phyloP scores from a whole-genome alignment of 441 rosid genomes.

The Syzygium malaccense region DNA sequence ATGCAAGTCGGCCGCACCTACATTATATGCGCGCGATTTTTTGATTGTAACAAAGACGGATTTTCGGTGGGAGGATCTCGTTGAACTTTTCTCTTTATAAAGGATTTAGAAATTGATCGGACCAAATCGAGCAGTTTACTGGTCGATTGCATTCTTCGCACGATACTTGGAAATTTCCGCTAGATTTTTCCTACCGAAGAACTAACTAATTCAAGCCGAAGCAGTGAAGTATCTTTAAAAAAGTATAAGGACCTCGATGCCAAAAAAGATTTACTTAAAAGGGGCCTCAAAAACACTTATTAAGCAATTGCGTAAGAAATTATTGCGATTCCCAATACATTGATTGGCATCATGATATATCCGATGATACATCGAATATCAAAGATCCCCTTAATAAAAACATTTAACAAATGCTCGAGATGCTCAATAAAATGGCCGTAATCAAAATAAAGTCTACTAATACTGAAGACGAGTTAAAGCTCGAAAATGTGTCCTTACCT shows the following conservation, averaged over 20 bases:
- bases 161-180: background rate
- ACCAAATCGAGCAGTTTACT: rapidly evolving
- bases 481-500: rapidly evolving
- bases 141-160: background rate
- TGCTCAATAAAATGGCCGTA: background rate
- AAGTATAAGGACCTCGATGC: background rate
- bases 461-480: background rate
- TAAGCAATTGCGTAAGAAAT: background rate
- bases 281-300: background rate
- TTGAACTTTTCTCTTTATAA: background rate
- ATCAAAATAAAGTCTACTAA: background rate
- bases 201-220: rapidly evolving
- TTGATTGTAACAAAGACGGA: background rate
- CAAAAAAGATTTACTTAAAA: background rate
- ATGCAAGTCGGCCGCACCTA: background rate
- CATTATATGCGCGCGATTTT: background rate
- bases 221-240: background rate
- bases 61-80: rapidly evolving
- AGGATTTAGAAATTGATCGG: background rate
- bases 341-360: background rate
- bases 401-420: background rate
- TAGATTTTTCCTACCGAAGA: background rate
- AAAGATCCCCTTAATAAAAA: background rate
- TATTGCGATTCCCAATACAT: background rate
- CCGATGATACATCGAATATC: background rate